Conservation (phyloP, 1,139 yeast genomes). For the Yamadazyma blattariae region DNA sequence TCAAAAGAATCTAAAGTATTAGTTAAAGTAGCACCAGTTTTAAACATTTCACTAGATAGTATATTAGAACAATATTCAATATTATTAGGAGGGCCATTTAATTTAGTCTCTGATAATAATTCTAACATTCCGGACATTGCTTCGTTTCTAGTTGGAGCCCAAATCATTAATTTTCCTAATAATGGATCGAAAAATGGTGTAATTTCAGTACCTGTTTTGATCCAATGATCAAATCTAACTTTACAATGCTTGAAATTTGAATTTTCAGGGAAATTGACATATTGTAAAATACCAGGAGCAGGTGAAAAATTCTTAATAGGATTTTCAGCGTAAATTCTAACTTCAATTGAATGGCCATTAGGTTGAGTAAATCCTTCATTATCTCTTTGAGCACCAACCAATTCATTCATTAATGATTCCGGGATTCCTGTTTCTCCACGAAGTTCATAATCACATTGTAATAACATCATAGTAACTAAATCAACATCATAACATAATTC, state of each 20-base stretch:
- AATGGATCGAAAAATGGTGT: conserved; percentile 34
- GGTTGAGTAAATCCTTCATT: conserved; percentile 20
- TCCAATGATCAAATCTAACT: conserved; percentile 31
- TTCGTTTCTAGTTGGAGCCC: conserved; percentile 24
- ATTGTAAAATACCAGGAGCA: conserved; percentile 28
- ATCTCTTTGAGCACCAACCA: conserved; percentile 1
- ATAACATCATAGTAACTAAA: conserved; percentile 26
- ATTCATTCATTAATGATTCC: neutral
- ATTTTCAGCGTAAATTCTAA: conserved; percentile 31
- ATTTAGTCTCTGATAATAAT: conserved; percentile 15
- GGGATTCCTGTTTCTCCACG: conserved; percentile 19
- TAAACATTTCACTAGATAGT: conserved; percentile 1
- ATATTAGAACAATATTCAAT: conserved; percentile 18
- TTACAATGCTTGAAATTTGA: conserved; percentile 8
- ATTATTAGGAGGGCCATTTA: conserved; percentile 28
- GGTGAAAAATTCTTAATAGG: conserved; percentile 30
- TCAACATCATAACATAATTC: conserved; percentile 29
- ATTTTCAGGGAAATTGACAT: conserved; percentile 19
- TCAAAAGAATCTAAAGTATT: conserved; percentile 2
- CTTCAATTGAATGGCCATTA: conserved; percentile 32
- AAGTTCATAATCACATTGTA: conserved; percentile 26
- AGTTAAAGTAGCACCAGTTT: conserved; percentile 5
- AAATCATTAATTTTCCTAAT: conserved; percentile 30
- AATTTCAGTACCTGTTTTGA: conserved; percentile 26
- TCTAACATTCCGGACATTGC: conserved; percentile 19